Evolutionary conservation across 345 rosid species (phyloP), one percentile per base, ranked within the genome.

Genomic region (Pelargonium nanum): DNA sequence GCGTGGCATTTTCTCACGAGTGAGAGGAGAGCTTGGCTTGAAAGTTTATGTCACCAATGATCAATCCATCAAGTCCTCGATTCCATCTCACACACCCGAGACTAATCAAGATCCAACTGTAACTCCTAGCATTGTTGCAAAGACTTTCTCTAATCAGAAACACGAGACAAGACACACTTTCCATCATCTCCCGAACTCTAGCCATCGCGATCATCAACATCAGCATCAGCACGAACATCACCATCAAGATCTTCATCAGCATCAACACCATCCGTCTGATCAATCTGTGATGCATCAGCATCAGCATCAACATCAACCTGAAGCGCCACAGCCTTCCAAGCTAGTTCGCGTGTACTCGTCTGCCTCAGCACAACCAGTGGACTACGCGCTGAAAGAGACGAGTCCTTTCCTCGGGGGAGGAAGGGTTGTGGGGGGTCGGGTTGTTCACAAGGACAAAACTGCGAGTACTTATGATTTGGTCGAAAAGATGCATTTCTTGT

Each of bases 401-500:
- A 83, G 86, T 56, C 99, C 99, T 4, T 83, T 79, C 72, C 92
- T 94, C 1, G 99, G 99, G 23, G 99, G 99, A 34, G 95, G 95
- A 55, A 78, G 83, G 78, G 81, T 88, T 32, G 82, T 89, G 13
- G 97, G 91, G 15, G 97, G 99, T 7, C 91, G 94, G 16, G 95
- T 92, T 26, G 74, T 92, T 21, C 88, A 63, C 54, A 85, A 75
- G 40, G 95, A 93, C 70, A 93, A 87, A 78, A 86, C 84, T 51
- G 81, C 87, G 0, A 84, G 87, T 74, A 93, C 99, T 34, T 93
- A 93, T 75, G 97, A 93, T 72, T 96, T 93, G n/a, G 97, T 93
- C 19, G 97, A 90, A 66, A 83, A 88, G 64, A 93, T 93, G 99
- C 81, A 87, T 52, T 93, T 90, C 68, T 92, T 93, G 19, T 93